Evolutionary conservation across 2,329 filamentous ascomycete genomes (phyloP).

Genomic region (Exophiala phaeomuriformis): DNA sequence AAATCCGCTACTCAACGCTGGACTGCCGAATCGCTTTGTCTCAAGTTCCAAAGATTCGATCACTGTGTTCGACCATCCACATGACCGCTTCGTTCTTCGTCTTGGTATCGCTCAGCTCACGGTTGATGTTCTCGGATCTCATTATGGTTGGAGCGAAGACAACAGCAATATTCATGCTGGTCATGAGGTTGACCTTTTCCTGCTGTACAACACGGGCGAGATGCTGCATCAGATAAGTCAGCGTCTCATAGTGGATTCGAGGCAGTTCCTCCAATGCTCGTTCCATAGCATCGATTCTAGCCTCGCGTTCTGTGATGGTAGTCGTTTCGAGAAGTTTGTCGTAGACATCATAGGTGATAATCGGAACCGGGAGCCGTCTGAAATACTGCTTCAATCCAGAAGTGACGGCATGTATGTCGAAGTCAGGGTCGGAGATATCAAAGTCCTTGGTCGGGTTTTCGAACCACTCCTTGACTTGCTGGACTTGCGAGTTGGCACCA

Average conservation of each 20-base stretch:
- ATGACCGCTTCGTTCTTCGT: conserved; percentile 87
- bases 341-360: conserved; percentile 89
- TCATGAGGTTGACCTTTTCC: conserved; percentile 89
- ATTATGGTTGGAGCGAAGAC: conserved; percentile 98
- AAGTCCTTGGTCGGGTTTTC: conserved; percentile 67
- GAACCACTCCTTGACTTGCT: conserved; percentile 83
- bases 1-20: conserved; percentile 12
- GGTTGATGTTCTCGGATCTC: conserved; percentile 79
- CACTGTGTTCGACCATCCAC: conserved; percentile 84
- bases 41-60: conserved; percentile 59
- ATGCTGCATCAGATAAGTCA: conserved; percentile 93
- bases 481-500: conserved; percentile 83
- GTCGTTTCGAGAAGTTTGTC: conserved; percentile 69
- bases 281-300: conserved; percentile 64
- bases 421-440: conserved; percentile 85
- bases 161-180: conserved; percentile 87
- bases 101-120: conserved; percentile 94
- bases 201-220: conserved; percentile 75
- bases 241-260: conserved; percentile 73
- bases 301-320: conserved; percentile 50
- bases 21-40: background rate
- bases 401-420: conserved; percentile 94
- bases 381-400: conserved; percentile 97
- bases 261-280: conserved; percentile 72
- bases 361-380: conserved; percentile 77